These are phyloP conservation scores for Ochetophila trinervis DNA, from an alignment of 306 rosid genomes.

Conservation along the genomic window DNA sequence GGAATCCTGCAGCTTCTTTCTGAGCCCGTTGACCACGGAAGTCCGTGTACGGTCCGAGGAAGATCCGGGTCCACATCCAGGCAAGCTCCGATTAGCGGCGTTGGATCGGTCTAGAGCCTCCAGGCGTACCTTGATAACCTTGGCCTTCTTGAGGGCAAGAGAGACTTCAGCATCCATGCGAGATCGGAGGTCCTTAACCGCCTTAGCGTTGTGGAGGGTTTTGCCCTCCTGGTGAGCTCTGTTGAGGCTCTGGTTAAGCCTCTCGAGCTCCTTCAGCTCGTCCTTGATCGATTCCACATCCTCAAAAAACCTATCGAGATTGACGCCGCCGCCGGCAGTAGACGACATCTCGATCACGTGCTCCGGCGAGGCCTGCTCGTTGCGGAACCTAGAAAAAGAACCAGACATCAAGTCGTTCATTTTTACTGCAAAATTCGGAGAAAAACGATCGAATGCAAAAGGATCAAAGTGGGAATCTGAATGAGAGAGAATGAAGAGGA, in stretches of 20 bases:
- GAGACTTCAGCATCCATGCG: constrained; percentile 86
- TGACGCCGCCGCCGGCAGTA: constrained; percentile 30
- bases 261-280: constrained; percentile 72
- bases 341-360: constrained; percentile 72
- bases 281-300: constrained; percentile 80
- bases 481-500: background rate
- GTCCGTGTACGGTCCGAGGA: constrained; percentile 89
- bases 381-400: constrained; percentile 70
- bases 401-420: constrained; percentile 84
- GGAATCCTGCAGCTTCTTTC: constrained; percentile 83
- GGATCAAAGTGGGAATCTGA: background rate
- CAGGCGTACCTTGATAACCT: constrained; percentile 70
- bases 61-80: constrained; percentile 87
- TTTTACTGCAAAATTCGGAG: background rate
- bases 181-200: constrained; percentile 74
- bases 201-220: constrained; percentile 74
- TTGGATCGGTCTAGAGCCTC: constrained; percentile 88
- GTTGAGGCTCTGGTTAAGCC: constrained; percentile 38
- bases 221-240: constrained; percentile 71
- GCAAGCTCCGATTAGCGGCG: constrained; percentile 76
- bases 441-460: background rate
- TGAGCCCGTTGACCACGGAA: constrained; percentile 76
- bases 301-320: constrained; percentile 74
- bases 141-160: constrained; percentile 77
- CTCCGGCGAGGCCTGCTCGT: constrained; percentile 49